Evolutionary conservation across 345 rosid genomes (phyloP).

Genomic region (Corchorus capsularis): DNA sequence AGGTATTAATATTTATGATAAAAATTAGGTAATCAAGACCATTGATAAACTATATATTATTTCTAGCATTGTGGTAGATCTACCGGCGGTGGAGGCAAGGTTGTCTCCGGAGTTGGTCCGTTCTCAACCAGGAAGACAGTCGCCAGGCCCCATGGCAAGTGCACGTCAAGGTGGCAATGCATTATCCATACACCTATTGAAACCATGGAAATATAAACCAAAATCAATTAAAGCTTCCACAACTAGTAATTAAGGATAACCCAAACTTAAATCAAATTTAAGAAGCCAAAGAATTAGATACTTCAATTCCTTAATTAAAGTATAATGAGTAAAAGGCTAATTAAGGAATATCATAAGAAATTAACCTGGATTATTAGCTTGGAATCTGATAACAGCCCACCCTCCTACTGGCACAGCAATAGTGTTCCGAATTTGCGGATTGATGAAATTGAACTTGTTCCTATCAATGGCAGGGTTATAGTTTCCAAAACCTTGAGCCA

Average conservation of each 20-base stretch:
- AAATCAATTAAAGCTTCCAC: neutral
- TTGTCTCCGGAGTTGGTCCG: conserved; percentile 52
- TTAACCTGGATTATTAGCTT: conserved; percentile 82
- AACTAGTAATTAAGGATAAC: too few relatives aligned
- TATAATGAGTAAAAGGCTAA: too few relatives aligned
- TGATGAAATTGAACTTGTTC: conserved; percentile 52
- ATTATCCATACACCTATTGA: conserved; percentile 18
- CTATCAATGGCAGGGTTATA: conserved; percentile 47
- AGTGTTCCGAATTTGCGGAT: conserved; percentile 76
- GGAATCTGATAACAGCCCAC: conserved; percentile 83
- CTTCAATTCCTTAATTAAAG: too few relatives aligned
- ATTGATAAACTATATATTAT: too few relatives aligned
- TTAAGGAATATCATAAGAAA: too few relatives aligned
- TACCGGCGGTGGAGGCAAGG: conserved; percentile 67
- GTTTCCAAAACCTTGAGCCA: conserved; percentile 94
- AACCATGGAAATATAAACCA: conserved; percentile 7
- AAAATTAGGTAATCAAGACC: neutral
- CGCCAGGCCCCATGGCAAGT: conserved; percentile 61
- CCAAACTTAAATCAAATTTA: too few relatives aligned
- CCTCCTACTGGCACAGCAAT: conserved; percentile 82
- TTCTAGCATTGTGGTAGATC: conserved; percentile 66
- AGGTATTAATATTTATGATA: too few relatives aligned
- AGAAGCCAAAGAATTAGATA: too few relatives aligned
- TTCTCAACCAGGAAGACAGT: conserved; percentile 58
- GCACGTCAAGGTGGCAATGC: conserved; percentile 75